phyloP scores from a whole-genome alignment of 2,329 filamentous ascomycete genomes.

The Ceratocystis ficicola region DNA sequence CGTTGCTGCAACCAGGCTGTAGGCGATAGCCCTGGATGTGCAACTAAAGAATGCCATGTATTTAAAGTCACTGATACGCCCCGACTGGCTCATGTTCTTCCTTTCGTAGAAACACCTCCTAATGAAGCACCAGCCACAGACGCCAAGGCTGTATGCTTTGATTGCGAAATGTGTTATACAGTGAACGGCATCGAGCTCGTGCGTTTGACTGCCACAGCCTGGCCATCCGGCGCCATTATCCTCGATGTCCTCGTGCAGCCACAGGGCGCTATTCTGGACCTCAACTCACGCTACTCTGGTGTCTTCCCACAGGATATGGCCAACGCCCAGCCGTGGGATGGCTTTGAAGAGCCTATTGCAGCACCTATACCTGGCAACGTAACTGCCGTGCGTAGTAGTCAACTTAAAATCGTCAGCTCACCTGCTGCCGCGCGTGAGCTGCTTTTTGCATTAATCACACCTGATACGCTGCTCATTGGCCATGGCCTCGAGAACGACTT shows the following conservation, averaged over 20 bases:
- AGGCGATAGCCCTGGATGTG: slow-evolving; percentile 65
- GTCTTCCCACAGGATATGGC: slow-evolving; percentile 67
- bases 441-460: slow-evolving; percentile 62
- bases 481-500: slow-evolving; percentile 95
- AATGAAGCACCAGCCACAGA: slow-evolving; percentile 40
- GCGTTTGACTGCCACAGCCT: slow-evolving; percentile 75
- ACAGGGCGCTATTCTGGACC: slow-evolving; percentile 69
- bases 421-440: slow-evolving; percentile 63
- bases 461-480: slow-evolving; percentile 72
- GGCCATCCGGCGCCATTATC: slow-evolving; percentile 63
- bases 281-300: slow-evolving; percentile 87
- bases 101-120: slow-evolving; percentile 65
- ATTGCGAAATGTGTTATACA: slow-evolving; percentile 98
- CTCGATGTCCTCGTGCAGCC: slow-evolving; percentile 79
- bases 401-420: slow-evolving; percentile 61
- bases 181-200: slow-evolving; percentile 78
- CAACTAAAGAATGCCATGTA: slow-evolving; percentile 59
- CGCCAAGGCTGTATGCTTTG: slow-evolving; percentile 64
- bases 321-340: slow-evolving; percentile 48
- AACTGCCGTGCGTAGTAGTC: slow-evolving; percentile 28
- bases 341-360: slow-evolving; percentile 27
- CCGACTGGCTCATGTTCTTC: slow-evolving; percentile 62
- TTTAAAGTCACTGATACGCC: slow-evolving; percentile 72
- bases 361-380: slow-evolving; percentile 25
- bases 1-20: slow-evolving; percentile 67